Base-by-base conservation (phyloP, 1,284 basidiomycete species). In the Moesziomyces globuligerus region DNA sequence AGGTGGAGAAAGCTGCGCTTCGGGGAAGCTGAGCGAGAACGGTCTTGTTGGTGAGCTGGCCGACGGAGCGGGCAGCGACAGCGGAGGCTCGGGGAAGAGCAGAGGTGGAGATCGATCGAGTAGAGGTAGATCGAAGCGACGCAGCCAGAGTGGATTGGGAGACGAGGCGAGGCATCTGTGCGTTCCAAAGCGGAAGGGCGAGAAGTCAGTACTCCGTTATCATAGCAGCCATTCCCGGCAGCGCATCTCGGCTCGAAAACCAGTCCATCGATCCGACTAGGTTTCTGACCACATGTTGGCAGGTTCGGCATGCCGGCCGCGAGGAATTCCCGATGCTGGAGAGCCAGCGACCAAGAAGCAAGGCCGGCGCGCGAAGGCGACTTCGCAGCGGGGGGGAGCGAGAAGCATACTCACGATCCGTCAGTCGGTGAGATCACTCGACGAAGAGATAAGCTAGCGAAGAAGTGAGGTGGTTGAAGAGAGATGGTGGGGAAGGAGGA, bases 111-210 rank as follows among this genome's bases (percentile, higher is more conserved):
- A 69, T 67, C 49, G 72, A 69, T 51, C 69, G 64, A 55, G 64
- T 45, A 39, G 72, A 67, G 53, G 61, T 56, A 38, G 69, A 52
- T 64, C 69, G 60, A 62, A 72, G 57, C 55, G 72, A 60, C 48
- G 69, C 55, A 60, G 72, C 68, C 56, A 69, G 43, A 36, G 62
- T 72, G 41, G 72, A 62, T 51, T 66, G 48, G 13, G 72, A 68
- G 32, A 72, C 59, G 50, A 75, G 72, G 23, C 72, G 69, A 69
- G 69, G 72, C 72, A 75, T 75, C 72, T 74, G 43, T 21, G 18
- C 1, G 11, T 39, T 5, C 23, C 2, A n/a, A 24, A 18, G 13
- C 8, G 18, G 17, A 47, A 34, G 25, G n/a, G n/a, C n/a, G n/a
- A n/a, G n/a, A n/a, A n/a, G n/a, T n/a, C n/a, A n/a, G n/a, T n/a